Evolutionary conservation across 768 basidiomycete species (phyloP).

Genomic region (Candolleomyces aberdarensis): DNA sequence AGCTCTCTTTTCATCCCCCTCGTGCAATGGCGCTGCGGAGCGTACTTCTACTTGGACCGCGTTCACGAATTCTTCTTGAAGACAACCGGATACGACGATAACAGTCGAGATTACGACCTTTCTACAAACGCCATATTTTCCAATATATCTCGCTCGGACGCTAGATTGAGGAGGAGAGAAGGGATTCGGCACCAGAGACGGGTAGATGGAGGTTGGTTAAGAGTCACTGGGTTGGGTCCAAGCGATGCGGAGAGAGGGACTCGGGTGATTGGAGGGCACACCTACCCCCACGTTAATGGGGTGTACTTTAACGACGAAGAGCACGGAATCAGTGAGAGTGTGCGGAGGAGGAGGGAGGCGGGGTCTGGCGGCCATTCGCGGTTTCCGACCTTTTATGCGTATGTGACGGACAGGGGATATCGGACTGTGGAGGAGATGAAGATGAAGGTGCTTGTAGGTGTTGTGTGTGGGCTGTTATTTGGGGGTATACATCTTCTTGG

Average conservation of each 20-base stretch:
- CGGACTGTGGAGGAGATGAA: neutral
- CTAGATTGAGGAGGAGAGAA: neutral
- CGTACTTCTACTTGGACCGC: neutral
- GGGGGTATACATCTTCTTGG: neutral
- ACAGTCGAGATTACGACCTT: neutral
- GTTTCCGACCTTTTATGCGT: neutral
- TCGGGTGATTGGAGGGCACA: neutral
- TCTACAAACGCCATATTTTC: neutral
- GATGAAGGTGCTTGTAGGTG: neutral
- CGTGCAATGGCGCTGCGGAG: neutral
- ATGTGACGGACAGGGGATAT: neutral
- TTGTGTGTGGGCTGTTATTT: neutral
- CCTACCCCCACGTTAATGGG: neutral
- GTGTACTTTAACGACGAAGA: neutral
- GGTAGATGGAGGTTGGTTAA: neutral
- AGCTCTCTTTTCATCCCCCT: neutral
- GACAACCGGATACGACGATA: neutral
- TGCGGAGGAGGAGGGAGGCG: slow-evolving; percentile 1
- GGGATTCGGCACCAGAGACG: neutral
- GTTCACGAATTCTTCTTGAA: neutral
- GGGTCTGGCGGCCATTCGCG: neutral
- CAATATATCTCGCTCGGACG: neutral
- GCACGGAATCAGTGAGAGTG: neutral
- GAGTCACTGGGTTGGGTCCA: neutral
- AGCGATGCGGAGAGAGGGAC: neutral